Evolutionary conservation across 306 rosid species (phyloP), one percentile per base, ranked within the genome.

Genomic region (Vigna unguiculata): DNA sequence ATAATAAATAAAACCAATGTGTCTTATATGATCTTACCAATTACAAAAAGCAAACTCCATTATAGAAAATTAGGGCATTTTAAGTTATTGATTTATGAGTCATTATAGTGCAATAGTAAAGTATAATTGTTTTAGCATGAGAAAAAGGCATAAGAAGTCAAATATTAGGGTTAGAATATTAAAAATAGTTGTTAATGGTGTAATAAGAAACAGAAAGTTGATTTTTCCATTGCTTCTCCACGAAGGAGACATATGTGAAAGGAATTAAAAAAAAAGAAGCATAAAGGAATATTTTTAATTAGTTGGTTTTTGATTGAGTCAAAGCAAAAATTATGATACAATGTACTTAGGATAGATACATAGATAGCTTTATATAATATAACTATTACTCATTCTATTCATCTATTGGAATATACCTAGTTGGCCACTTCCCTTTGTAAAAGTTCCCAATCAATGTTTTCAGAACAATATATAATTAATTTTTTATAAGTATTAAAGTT

Each of bases 201-300:
- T 64, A 19, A 19, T 38, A 40, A 15, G n/a, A 55, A 55, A 28
- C 51, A 17, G 30, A 38, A 38, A 64, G 32, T 38, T 64, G 49
- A 38, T 38, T 64, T 64, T 64, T 0, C 19, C 48, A 25, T 36
- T 36, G 47, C 28, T 64, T 64, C 32, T 64, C 51, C 17, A 38
- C 70, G 51, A 64, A 64, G 70, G 51, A 38, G 51, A 64, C 51
- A 64, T 9, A 38, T 9, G 25, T 64, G 25, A 40, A 64, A 64
- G 70, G n/a, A 64, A 17, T 3, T 8, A 62, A 62, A 28, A 38
- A 30, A 12, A 62, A 62, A 28, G 19, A 30, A 12, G 20, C 2
- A 58, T 22, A 55, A 4, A 6, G 67, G 9, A 48, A 63, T 64
- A 38, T 34, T 14, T 41, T 59, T 59, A n/a, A n/a, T 64, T 28